These are phyloP conservation scores for Spinacia oleracea DNA, from an alignment of 179 eudicot species.

Conservation along the genomic window DNA sequence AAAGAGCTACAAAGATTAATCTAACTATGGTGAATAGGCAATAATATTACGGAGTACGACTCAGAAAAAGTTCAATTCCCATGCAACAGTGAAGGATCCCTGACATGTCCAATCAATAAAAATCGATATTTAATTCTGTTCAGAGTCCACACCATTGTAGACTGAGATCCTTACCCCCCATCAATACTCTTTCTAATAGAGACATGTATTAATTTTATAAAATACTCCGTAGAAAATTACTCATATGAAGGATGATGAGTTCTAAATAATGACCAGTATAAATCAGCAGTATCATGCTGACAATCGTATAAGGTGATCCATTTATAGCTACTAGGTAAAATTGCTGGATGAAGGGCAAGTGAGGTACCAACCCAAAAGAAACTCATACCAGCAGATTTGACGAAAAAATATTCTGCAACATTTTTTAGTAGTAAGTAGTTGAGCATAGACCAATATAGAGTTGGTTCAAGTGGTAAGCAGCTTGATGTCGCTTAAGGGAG, in stretches of 20 bases:
- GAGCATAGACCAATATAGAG: no score
- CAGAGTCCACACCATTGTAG: neutral
- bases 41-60: neutral
- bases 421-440: neutral
- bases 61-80: neutral
- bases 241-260: neutral
- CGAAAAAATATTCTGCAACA: neutral
- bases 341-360: neutral
- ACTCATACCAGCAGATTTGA: neutral
- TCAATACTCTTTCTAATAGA: neutral
- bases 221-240: neutral
- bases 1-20: neutral
- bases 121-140: neutral
- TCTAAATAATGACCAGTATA: neutral
- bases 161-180: neutral
- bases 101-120: neutral
- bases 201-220: neutral
- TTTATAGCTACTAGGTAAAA: neutral
- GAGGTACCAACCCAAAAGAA: neutral
- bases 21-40: neutral
- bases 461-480: no score
- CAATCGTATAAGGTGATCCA: no score
- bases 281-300: neutral
- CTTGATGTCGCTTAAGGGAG: no score
- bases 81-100: neutral